These are phyloP conservation scores for Nidula microcarpa DNA, from an alignment of 768 basidiomycete species.

Conservation along the genomic window DNA sequence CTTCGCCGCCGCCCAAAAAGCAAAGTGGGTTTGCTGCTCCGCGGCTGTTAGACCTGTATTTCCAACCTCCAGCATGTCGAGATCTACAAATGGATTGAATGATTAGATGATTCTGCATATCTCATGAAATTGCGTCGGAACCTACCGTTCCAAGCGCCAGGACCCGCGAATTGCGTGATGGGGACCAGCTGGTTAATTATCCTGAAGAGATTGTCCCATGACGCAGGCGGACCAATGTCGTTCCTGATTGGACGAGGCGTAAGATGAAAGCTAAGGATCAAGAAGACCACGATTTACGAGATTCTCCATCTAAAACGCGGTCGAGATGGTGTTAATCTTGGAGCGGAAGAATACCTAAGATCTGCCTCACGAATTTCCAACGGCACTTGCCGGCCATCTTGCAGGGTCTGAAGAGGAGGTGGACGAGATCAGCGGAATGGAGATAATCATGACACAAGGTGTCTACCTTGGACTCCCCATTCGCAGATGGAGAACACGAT, in stretches of 20 bases:
- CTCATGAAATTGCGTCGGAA: neutral
- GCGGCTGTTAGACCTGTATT: constrained; percentile 36
- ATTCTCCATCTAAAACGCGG: constrained; percentile 34
- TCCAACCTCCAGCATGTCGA: constrained; percentile 53
- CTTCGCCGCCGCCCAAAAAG: constrained; percentile 53
- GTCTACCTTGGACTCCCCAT: constrained; percentile 39
- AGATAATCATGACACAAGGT: neutral
- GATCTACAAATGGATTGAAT: constrained; percentile 23
- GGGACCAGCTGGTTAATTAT: constrained; percentile 53
- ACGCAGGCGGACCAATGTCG: constrained; percentile 42
- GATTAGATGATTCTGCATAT: no score
- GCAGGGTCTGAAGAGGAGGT: constrained; percentile 34
- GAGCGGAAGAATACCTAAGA: neutral
- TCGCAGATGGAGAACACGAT: constrained; percentile 51
- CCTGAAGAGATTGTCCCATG: constrained; percentile 44
- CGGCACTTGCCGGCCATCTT: constrained; percentile 40
- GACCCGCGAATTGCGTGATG: constrained; percentile 43
- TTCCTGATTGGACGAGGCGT: constrained; percentile 22
- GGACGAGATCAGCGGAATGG: neutral
- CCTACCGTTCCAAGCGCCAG: constrained; percentile 38
- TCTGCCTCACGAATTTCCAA: constrained; percentile 39
- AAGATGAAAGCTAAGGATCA: neutral
- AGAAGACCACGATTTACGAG: constrained; percentile 22
- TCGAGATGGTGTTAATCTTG: neutral
- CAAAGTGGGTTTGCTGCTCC: constrained; percentile 46